These are phyloP conservation scores for Diutina pseudorugosa DNA, from an alignment of 1,139 yeast genomes.

Conservation along the genomic window DNA sequence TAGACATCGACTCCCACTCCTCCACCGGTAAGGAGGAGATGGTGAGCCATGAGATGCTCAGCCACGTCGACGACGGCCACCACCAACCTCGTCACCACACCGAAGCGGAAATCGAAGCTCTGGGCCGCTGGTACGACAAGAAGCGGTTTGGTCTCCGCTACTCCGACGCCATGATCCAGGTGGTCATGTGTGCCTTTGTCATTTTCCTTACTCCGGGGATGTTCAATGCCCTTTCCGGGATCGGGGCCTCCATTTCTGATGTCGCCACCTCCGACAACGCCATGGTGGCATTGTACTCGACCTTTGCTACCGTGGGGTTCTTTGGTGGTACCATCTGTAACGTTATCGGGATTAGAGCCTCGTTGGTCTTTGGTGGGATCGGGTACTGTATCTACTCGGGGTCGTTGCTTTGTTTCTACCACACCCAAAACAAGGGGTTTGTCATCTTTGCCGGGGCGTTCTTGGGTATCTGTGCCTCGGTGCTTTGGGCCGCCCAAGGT, in stretches of 20 bases:
- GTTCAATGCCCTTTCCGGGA: constrained; percentile 44
- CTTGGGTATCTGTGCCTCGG: constrained; percentile 45
- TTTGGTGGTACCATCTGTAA: constrained; percentile 51
- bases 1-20: not conserved
- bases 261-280: constrained; percentile 37
- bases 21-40: not conserved
- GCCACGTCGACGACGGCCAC: constrained; percentile 10
- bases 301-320: constrained; percentile 47
- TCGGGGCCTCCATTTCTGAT: constrained; percentile 28
- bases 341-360: constrained; percentile 34
- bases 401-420: constrained; percentile 36
- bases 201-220: constrained; percentile 46
- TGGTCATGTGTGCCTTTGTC: constrained; percentile 36
- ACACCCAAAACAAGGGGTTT: constrained; percentile 38
- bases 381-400: constrained; percentile 48
- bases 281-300: constrained; percentile 41
- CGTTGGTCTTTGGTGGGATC: constrained; percentile 40
- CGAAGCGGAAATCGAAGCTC: constrained; percentile 16
- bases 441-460: constrained; percentile 49
- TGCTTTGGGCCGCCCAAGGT: constrained; percentile 54
- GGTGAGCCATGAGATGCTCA: not conserved
- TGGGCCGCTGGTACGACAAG: constrained; percentile 14
- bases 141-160: constrained; percentile 22
- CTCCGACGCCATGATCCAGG: constrained; percentile 33
- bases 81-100: constrained; percentile 17